Evolutionary conservation across 352 stramenopile species (phyloP), one percentile per base, ranked within the genome.

Genomic region (Globisporangium apiculatum): DNA sequence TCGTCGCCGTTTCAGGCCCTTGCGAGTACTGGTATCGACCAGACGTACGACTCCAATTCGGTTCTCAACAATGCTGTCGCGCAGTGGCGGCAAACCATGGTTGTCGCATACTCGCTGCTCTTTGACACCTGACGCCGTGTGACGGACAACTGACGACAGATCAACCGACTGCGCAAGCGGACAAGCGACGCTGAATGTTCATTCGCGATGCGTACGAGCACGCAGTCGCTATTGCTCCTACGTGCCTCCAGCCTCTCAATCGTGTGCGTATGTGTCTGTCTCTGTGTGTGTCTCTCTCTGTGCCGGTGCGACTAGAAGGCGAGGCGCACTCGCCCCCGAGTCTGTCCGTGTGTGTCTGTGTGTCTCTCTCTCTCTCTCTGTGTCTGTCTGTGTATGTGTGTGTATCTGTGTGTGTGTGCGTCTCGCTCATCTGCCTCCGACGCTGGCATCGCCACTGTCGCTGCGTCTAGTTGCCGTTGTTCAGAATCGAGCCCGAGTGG

Each of bases 401-500:
- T 69, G 24, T 56, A 15, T 58, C 14, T 61, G 18, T 57, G 56
- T 47, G 31, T 53, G 14, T 52, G 17, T 62, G 52, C 53, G 52
- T 54, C 31, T 17, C 11, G 51, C 7, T 31, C 24, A 31, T 31
- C 24, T 31, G 24, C 24, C 2, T 31, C 24, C 24, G 24, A 31
- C 24, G 24, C 24, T 31, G 24, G 0, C 24, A 31, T 31, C 24
- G 43, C 14, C 11, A 17, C 43, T n/a, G 15, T 36, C 45, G 17
- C 57, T 45, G 40, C 11, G 40, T 43, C 50, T 61, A 66, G 52
- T 76, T 73, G 48, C 68, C 67, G 58, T 79, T 83, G 62, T 81
- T 76, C 52, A 82, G 56, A 57, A 86, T 61, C 49, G 73, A 79
- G 31, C 73, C 57, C 0, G 73, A 65, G 36, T 67, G 71, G 24